Conservation (phyloP, 768 basidiomycete species). For the Termitomyces bulborhizus region DNA sequence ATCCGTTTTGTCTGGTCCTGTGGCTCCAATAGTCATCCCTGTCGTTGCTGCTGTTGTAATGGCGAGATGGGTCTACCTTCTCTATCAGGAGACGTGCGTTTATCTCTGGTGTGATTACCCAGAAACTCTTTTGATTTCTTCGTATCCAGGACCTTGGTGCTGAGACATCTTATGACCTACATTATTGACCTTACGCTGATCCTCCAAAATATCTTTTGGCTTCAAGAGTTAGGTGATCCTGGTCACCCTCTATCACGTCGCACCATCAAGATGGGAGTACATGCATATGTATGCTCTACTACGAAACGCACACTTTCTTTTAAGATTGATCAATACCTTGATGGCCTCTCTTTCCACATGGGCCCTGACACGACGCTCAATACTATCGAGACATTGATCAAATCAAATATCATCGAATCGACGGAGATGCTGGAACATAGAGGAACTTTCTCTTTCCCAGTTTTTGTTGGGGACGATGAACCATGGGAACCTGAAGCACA, state of each 20-base stretch:
- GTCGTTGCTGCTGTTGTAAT: slow-evolving; percentile 14
- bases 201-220: slow-evolving; percentile 16
- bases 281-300: slow-evolving; percentile 7
- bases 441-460: neutral
- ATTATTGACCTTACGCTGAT: slow-evolving; percentile 17
- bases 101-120: neutral
- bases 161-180: slow-evolving; percentile 15
- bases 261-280: slow-evolving; percentile 9
- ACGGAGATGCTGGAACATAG: neutral
- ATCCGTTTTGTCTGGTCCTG: slow-evolving; percentile 10
- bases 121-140: neutral
- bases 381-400: neutral
- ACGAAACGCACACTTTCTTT: slow-evolving; percentile 6
- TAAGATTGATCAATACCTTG: slow-evolving; percentile 10
- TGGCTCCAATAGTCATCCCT: slow-evolving; percentile 16
- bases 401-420: neutral
- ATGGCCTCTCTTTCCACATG: slow-evolving; percentile 2
- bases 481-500: neutral
- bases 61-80: slow-evolving; percentile 14
- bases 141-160: slow-evolving; percentile 3
- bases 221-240: slow-evolving; percentile 1
- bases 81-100: slow-evolving; percentile 18
- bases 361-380: slow-evolving; percentile 10
- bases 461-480: neutral
- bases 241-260: slow-evolving; percentile 6